Base-by-base conservation (phyloP, 1,139 yeast species). In the Suhomyces anneliseae region DNA sequence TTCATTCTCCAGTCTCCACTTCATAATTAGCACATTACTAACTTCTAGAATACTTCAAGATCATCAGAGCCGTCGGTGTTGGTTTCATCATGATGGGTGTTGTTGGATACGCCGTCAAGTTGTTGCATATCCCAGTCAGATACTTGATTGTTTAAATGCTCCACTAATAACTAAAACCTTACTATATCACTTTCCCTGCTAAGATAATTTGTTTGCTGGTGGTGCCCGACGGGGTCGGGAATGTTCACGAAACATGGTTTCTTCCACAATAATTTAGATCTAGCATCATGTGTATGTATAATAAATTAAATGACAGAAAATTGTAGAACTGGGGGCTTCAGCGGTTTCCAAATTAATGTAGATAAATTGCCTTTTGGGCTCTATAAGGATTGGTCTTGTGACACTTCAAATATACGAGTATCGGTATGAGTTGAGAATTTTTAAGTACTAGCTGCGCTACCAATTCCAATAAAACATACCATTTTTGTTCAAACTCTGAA, bases 71-170 rank as follows among this genome's bases (percentile, higher is more conserved):
- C 48, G 98, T 93, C 49, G 98, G 98, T 62, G 80, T 90, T 57
- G 99, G 99, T 60, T 93, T 92, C 72, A 75, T 92, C 59, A 92
- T 92, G 82, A 95, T 93, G 93, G 99, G 99, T 62, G 87, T 90
- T 62, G 95, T 93, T 62, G 99, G 99, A 50, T 93, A 90, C 74
- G 88, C 85, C 62, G 95, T 93, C 72, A 93, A 93, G 76, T 81
- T 92, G 66, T 81, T 92, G 62, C 99, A 92, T 73, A 92, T 92
- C 62, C 99, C 99, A 65, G 90, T 92, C 75, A 87, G 98, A 77
- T 95, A 90, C 74, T 83, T 92, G 75, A 90, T 92, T 74, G 98
- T 92, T 58, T 92, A 79, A 77, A 49, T 35, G 24, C 24, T 19
- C 4, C 24, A 19, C 24, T 6, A 19, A 19, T 19, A 19, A 4